phyloP scores from a whole-genome alignment of 1,139 yeast genomes.

The Sugiyamaella neomexicana region DNA sequence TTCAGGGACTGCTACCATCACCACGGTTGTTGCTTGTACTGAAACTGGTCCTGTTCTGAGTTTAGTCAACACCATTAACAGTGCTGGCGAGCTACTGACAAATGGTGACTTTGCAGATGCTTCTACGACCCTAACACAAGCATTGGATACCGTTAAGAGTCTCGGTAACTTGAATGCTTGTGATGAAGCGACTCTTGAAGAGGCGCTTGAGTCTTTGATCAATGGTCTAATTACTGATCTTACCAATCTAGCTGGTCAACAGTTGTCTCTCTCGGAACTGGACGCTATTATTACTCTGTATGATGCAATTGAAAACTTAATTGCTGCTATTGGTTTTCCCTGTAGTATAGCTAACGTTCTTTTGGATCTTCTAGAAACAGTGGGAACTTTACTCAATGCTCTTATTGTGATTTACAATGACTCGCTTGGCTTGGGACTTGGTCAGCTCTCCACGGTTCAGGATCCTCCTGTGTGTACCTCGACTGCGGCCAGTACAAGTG shows the following conservation, averaged over 20 bases:
- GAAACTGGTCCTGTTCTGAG: not conserved
- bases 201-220: slow-evolving; percentile 4
- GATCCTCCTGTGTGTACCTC: not conserved
- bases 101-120: slow-evolving; percentile 7
- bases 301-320: slow-evolving; percentile 1
- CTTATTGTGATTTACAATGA: slow-evolving; percentile 5
- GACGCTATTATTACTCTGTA: slow-evolving; percentile 10
- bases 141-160: slow-evolving; percentile 1
- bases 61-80: slow-evolving; percentile 5
- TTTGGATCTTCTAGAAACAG: slow-evolving; percentile 2
- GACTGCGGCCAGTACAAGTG: too few relatives aligned
- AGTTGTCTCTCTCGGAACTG: slow-evolving; percentile 9
- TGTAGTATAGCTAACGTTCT: not conserved
- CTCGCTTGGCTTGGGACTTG: slow-evolving; percentile 2
- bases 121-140: not conserved
- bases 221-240: slow-evolving; percentile 3
- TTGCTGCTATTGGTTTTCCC: slow-evolving; percentile 5
- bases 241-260: not conserved
- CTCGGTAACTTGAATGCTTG: slow-evolving; percentile 5
- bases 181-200: slow-evolving; percentile 3
- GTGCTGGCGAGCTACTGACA: slow-evolving; percentile 3
- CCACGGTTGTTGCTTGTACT: slow-evolving; percentile 7
- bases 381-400: not conserved
- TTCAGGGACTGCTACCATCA: slow-evolving; percentile 2
- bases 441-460: slow-evolving; percentile 3